These are phyloP conservation scores for Forsythia viridissima DNA, from an alignment of 257 asterid species.

Conservation along the genomic window DNA sequence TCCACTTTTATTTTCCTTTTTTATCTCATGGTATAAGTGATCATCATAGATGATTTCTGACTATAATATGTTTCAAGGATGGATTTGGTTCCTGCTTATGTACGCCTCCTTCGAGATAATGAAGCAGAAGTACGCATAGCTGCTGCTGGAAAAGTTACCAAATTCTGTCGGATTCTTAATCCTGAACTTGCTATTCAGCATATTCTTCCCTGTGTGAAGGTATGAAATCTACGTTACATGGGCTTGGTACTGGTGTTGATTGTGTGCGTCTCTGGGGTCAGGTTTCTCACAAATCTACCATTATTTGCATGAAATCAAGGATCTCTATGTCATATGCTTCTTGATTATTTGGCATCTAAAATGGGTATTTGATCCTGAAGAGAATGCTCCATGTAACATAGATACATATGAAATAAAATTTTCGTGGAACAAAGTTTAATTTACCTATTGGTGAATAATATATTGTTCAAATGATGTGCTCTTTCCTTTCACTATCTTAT, in stretches of 20 bases:
- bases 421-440: neutral
- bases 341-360: neutral
- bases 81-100: conserved; percentile 94
- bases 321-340: neutral
- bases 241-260: neutral
- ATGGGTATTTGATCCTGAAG: neutral
- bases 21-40: neutral
- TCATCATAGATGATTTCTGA: conserved; percentile 19
- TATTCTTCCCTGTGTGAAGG: conserved; percentile 97
- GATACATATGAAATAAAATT: neutral
- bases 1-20: neutral
- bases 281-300: neutral
- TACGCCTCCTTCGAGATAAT: conserved; percentile 83
- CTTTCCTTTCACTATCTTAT: conserved; percentile 18
- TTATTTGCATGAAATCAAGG: neutral
- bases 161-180: conserved; percentile 73
- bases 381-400: neutral
- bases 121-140: conserved; percentile 96
- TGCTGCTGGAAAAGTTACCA: conserved; percentile 91
- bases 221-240: conserved; percentile 22
- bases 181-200: conserved; percentile 90
- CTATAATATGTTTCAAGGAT: conserved; percentile 49
- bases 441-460: conserved; percentile 14
- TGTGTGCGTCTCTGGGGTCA: neutral
- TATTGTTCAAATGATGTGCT: conserved; percentile 17